These are phyloP conservation scores for Beta macrorhiza DNA, from an alignment of 179 eudicot genomes.

Conservation along the genomic window DNA sequence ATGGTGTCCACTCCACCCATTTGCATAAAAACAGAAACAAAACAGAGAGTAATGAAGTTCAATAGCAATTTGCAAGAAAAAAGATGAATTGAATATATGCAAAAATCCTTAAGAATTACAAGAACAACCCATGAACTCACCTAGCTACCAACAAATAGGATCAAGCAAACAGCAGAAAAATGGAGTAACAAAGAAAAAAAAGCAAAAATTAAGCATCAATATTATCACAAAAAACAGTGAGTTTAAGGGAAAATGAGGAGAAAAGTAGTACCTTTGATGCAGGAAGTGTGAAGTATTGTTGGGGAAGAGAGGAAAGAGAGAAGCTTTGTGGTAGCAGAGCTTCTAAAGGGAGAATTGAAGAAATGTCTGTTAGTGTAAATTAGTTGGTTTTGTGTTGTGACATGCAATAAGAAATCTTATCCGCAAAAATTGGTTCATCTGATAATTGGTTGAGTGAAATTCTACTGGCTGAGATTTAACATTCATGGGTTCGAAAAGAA, in stretches of 20 bases:
- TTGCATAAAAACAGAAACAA: no score
- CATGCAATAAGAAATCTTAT: conserved; percentile 47
- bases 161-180: conserved; percentile 13
- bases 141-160: not conserved
- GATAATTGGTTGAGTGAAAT: conserved; percentile 26
- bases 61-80: not conserved
- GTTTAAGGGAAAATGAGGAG: not conserved
- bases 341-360: conserved; percentile 18
- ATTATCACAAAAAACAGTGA: not conserved
- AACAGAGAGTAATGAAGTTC: no score
- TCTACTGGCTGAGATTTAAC: conserved; percentile 31
- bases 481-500: not conserved
- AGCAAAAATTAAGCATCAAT: not conserved
- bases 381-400: conserved; percentile 28
- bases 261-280: conserved; percentile 19
- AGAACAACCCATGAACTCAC: not conserved
- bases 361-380: conserved; percentile 13
- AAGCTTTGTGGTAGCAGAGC: conserved; percentile 22
- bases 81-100: not conserved
- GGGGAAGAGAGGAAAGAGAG: conserved; percentile 13
- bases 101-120: no score
- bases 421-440: conserved; percentile 40
- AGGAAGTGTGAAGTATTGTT: not conserved
- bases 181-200: no score
- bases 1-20: no score